A percentile compares a stretch with the other conserved stretches of the same genome.
Conservation (phyloP, 225 moss, liverwort and hornwort species). For the Asterella californica region DNA sequence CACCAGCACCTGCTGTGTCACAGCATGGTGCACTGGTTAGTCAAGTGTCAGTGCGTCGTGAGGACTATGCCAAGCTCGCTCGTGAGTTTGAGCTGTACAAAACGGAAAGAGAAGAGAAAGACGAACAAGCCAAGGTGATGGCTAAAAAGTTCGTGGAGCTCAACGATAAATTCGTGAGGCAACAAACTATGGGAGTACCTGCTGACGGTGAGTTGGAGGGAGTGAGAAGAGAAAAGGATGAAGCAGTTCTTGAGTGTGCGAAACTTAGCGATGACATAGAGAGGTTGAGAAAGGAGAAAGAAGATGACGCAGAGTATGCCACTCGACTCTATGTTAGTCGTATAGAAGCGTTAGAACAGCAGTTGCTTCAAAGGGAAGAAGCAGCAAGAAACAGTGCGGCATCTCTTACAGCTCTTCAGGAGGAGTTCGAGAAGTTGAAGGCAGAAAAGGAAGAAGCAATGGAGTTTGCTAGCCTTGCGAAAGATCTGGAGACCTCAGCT, state of each 20-base stretch:
- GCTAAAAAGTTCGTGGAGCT: slow-evolving; percentile 23
- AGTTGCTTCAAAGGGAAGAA: slow-evolving; percentile 27
- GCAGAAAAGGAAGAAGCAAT: background rate
- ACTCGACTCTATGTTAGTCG: slow-evolving; percentile 26
- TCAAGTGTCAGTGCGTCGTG: slow-evolving; percentile 18
- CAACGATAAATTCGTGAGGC: slow-evolving; percentile 2
- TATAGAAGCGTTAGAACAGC: slow-evolving; percentile 24
- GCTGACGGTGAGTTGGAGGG: slow-evolving; percentile 24
- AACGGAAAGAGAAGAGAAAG: slow-evolving; percentile 35
- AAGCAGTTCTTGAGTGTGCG: slow-evolving; percentile 13
- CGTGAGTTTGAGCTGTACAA: slow-evolving; percentile 34
- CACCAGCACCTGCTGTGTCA: slow-evolving; percentile 26
- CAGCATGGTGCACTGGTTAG: background rate
- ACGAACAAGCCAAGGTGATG: slow-evolving; percentile 26
- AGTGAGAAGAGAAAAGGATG: slow-evolving; percentile 26
- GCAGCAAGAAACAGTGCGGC: slow-evolving; percentile 15
- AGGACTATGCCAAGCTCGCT: slow-evolving; percentile 39
- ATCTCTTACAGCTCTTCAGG: slow-evolving; percentile 10
- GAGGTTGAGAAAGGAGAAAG: slow-evolving; percentile 28
- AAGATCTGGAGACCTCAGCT: slow-evolving; percentile 29
- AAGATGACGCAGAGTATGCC: slow-evolving; percentile 23
- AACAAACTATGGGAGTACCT: slow-evolving; percentile 4
- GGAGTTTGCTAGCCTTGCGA: slow-evolving; percentile 13
- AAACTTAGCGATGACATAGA: slow-evolving; percentile 30
- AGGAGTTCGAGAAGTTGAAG: slow-evolving; percentile 17